Conservation (phyloP, 1,284 basidiomycete species). For the Trametes hirsuta region DNA sequence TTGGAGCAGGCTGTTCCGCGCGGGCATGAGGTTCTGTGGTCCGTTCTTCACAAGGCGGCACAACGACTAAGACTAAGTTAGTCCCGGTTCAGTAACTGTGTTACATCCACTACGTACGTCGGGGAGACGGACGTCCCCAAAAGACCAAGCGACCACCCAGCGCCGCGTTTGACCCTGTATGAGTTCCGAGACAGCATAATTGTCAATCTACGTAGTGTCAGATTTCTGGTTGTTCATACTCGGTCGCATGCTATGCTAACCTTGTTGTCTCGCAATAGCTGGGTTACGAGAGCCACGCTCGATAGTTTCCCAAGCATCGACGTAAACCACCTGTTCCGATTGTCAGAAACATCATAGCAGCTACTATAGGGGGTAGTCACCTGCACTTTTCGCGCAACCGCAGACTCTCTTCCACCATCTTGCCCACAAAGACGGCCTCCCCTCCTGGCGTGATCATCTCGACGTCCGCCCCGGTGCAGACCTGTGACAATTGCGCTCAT, state of each 20-base stretch:
- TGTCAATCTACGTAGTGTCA: constrained; percentile 62
- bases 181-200: constrained; percentile 85
- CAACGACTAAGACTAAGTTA: constrained; percentile 43
- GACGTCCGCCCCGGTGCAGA: constrained; percentile 80
- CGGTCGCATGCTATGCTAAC: constrained; percentile 40
- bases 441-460: constrained; percentile 92
- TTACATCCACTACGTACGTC: constrained; percentile 62
- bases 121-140: constrained; percentile 61
- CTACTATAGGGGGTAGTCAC: constrained; percentile 36
- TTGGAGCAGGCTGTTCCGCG: constrained; percentile 55
- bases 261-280: constrained; percentile 51
- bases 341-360: neutral
- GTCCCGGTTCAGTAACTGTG: constrained; percentile 2
- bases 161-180: constrained; percentile 85
- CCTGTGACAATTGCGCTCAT: constrained; percentile 41
- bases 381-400: constrained; percentile 50
- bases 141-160: constrained; percentile 91
- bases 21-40: constrained; percentile 54
- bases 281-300: constrained; percentile 68
- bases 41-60: constrained; percentile 50
- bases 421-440: constrained; percentile 76
- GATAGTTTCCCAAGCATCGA: constrained; percentile 89
- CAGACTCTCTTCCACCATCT: constrained; percentile 80
- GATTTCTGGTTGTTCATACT: neutral
- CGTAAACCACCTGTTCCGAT: constrained; percentile 84